Percentiles rank a stretch among this genome's conserved stretches.
Evolutionary conservation across 1,284 basidiomycete genomes (phyloP).

Genomic region (Fistulina hepatica): DNA sequence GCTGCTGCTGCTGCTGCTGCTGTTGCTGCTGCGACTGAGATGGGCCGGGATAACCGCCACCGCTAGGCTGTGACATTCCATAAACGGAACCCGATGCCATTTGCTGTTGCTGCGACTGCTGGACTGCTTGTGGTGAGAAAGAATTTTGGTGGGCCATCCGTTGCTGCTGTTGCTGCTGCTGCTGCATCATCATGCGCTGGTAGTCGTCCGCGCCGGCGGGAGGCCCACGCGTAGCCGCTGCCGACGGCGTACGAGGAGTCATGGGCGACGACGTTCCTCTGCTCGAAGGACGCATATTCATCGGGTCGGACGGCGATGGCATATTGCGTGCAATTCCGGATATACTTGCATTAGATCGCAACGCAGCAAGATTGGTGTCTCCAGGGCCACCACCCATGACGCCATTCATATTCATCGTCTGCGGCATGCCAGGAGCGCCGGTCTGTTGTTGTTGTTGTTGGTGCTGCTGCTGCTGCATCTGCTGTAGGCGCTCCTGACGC

Average conservation of each 20-base stretch:
- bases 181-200: slow-evolving; percentile 19
- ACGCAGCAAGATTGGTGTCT: slow-evolving; percentile 24
- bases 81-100: too few species aligned
- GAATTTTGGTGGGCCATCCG: too few species aligned
- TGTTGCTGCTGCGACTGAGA: too few species aligned
- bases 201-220: slow-evolving; percentile 20
- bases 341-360: slow-evolving; percentile 46
- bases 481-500: too few species aligned
- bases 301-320: slow-evolving; percentile 51
- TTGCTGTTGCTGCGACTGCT: too few species aligned
- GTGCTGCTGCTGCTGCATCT: slow-evolving; percentile 23
- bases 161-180: slow-evolving; percentile 12
- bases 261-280: slow-evolving; percentile 2
- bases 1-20: too few species aligned
- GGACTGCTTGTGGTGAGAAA: too few species aligned
- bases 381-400: not conserved
- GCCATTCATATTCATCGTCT: slow-evolving; percentile 21
- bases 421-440: slow-evolving; percentile 25
- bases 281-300: not conserved
- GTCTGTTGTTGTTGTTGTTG: slow-evolving; percentile 20
- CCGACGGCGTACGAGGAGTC: slow-evolving; percentile 34
- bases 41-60: too few species aligned
- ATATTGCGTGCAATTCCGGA: slow-evolving; percentile 62
- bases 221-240: slow-evolving; percentile 41
- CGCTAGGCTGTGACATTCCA: too few species aligned